phyloP scores from a whole-genome alignment of 2,329 filamentous ascomycete species.

The Trichoderma lentiforme region DNA sequence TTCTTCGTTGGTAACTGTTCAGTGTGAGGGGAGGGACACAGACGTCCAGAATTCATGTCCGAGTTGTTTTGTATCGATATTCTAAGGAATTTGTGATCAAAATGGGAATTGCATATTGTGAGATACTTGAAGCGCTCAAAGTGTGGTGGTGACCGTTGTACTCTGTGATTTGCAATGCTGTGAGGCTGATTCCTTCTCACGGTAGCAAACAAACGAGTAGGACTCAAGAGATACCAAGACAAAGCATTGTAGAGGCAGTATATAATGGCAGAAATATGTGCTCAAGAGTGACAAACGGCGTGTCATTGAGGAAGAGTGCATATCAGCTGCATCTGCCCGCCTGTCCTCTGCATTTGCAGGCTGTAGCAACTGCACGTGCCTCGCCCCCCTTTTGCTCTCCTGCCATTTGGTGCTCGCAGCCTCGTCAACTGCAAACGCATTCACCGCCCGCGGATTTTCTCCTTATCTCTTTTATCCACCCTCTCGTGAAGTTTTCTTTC shows the following conservation, averaged over 20 bases:
- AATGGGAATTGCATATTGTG: not conserved
- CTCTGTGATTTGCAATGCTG: not conserved
- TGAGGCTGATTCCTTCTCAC: not conserved
- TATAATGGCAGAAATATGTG: not conserved
- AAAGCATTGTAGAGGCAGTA: not conserved
- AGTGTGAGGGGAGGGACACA: not conserved
- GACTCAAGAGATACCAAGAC: not conserved
- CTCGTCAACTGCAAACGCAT: not conserved
- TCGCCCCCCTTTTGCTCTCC: not conserved
- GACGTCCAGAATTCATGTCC: not conserved
- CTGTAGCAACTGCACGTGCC: conserved; percentile 3
- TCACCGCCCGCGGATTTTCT: not conserved
- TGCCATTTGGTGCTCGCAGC: not conserved
- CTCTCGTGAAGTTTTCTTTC: no score
- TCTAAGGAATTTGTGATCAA: not conserved
- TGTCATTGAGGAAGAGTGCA: not conserved
- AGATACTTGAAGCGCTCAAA: not conserved
- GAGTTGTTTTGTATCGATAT: not conserved
- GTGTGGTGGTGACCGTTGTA: not conserved
- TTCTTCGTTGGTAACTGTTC: not conserved
- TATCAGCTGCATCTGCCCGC: not conserved
- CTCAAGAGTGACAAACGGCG: not conserved
- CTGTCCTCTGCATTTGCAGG: not conserved
- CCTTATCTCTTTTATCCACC: not conserved
- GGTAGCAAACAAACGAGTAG: not conserved